A percentile compares a stretch with the other conserved stretches of the same genome.
These are phyloP conservation scores for Phytopythium montanum DNA, from an alignment of 352 stramenopile genomes.

Conservation along the genomic window DNA sequence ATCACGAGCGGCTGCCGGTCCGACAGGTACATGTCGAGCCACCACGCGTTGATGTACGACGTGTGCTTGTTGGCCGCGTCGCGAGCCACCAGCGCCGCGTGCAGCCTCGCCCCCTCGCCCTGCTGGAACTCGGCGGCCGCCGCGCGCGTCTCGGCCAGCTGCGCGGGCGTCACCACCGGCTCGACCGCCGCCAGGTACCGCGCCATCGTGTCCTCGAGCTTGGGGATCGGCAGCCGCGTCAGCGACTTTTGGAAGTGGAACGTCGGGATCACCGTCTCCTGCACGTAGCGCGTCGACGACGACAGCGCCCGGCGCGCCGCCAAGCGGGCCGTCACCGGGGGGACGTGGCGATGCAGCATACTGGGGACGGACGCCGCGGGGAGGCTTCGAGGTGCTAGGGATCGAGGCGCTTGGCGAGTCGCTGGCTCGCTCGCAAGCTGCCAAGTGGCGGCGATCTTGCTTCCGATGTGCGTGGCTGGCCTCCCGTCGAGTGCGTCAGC, in stretches of 20 bases:
- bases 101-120: constrained; percentile 59
- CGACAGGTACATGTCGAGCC: constrained; percentile 90
- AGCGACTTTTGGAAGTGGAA: constrained; percentile 88
- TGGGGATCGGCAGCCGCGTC: constrained; percentile 80
- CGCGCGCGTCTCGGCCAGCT: constrained; percentile 52
- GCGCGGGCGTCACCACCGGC: constrained; percentile 51
- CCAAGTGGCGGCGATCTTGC: background rate
- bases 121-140: constrained; percentile 57
- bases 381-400: too few relatives aligned
- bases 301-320: constrained; percentile 23
- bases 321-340: background rate
- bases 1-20: constrained; percentile 84
- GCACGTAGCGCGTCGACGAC: constrained; percentile 55
- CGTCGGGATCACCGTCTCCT: constrained; percentile 85
- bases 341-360: constrained; percentile 4
- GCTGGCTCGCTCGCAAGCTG: too few relatives aligned
- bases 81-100: constrained; percentile 66
- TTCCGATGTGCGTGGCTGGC: background rate
- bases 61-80: constrained; percentile 84
- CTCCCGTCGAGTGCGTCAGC: background rate
- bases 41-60: constrained; percentile 92
- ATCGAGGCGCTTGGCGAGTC: background rate
- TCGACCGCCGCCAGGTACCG: constrained; percentile 78
- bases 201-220: constrained; percentile 79
- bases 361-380: too few relatives aligned